Percentiles rank a stretch among this genome's conserved stretches.
Conservation (phyloP, 306 rosid species). For the Luffa aegyptiaca region DNA sequence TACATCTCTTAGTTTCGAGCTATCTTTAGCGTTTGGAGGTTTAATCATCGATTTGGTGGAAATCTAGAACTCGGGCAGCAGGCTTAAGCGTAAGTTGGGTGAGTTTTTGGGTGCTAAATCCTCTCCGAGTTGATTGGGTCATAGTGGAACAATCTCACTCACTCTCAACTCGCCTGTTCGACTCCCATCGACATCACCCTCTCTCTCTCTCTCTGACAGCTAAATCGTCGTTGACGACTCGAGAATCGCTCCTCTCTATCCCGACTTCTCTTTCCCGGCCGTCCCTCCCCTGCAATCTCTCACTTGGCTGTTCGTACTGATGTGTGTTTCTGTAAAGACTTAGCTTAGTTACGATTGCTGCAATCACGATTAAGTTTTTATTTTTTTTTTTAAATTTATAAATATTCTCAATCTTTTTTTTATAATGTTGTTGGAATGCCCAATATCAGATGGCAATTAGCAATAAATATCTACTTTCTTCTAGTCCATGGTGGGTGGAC, state of each 20-base stretch:
- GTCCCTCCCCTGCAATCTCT: neutral
- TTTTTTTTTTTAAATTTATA: neutral
- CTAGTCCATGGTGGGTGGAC: neutral
- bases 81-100: no score
- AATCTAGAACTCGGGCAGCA: no score
- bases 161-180: neutral
- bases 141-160: neutral
- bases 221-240: neutral
- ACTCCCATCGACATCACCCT: neutral
- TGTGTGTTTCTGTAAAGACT: neutral
- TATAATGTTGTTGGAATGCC: neutral
- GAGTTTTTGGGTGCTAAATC: no score
- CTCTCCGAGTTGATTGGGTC: no score
- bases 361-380: neutral
- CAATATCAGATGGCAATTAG: neutral
- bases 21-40: no score
- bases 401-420: neutral
- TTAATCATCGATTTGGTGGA: no score
- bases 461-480: neutral
- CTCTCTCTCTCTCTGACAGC: neutral
- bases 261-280: neutral
- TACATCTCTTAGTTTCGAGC: no score
- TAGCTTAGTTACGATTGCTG: neutral
- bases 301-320: neutral
- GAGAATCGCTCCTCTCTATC: neutral